Evolutionary conservation across 2,329 filamentous ascomycete genomes (phyloP).

Genomic region (Alternaria longipes): DNA sequence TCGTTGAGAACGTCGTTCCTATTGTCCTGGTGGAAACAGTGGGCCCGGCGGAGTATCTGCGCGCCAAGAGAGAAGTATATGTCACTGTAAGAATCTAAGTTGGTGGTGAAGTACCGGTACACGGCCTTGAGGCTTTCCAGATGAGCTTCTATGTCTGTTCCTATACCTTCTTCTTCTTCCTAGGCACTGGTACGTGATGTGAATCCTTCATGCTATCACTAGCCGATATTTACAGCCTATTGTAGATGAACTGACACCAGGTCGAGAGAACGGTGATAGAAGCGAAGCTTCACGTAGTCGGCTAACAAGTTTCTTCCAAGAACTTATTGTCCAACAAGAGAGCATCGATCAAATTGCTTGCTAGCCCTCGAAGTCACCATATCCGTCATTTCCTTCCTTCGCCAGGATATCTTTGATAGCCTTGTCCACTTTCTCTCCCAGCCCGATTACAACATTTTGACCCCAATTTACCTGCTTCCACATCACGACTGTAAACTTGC

Average conservation of each 20-base stretch:
- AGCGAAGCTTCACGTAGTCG: background rate
- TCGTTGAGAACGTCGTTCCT: background rate
- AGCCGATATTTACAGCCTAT: background rate
- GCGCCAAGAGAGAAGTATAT: background rate
- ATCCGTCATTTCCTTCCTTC: constrained; percentile 4
- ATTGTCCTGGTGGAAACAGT: background rate
- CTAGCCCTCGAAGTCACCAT: constrained; percentile 3
- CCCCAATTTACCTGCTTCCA: constrained; percentile 5
- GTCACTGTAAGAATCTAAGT: background rate
- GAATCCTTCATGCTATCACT: background rate
- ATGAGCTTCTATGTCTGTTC: background rate
- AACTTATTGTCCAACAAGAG: background rate
- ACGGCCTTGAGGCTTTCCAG: background rate
- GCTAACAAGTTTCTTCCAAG: background rate
- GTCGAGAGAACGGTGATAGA: background rate
- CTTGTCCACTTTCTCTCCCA: constrained; percentile 18
- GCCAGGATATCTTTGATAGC: constrained; percentile 1
- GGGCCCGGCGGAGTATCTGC: background rate
- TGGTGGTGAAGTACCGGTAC: background rate
- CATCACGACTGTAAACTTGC: constrained; percentile 11
- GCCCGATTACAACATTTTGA: constrained; percentile 3
- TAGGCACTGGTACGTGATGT: background rate
- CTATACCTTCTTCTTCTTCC: background rate
- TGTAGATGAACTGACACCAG: background rate
- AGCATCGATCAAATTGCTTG: background rate